phyloP scores from a whole-genome alignment of 768 basidiomycete genomes.

The Trametes villosa region DNA sequence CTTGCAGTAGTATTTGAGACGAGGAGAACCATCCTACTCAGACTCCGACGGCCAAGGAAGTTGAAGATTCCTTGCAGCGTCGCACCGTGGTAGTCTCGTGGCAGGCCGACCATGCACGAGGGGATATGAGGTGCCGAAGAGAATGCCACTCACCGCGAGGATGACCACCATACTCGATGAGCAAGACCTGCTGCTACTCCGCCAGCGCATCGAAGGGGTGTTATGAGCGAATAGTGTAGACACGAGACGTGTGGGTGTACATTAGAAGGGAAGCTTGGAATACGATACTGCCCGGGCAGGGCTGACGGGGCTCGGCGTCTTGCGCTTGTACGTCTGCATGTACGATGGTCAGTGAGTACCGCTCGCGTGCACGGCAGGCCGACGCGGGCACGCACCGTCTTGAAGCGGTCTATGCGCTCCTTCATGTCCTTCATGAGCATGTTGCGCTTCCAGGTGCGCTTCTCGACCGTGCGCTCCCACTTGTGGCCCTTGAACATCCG shows the following conservation, averaged over 20 bases:
- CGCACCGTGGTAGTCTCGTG: too few species aligned
- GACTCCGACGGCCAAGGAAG: too few species aligned
- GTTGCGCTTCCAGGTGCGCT: slow-evolving; percentile 50
- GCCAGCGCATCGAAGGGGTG: too few species aligned
- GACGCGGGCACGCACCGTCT: slow-evolving; percentile 47
- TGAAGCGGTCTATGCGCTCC: slow-evolving; percentile 67
- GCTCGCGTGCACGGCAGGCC: not conserved
- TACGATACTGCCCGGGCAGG: slow-evolving; percentile 23
- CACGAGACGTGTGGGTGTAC: not conserved
- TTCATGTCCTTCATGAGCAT: slow-evolving; percentile 73
- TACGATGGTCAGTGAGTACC: not conserved
- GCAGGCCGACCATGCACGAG: not conserved
- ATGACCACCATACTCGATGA: too few species aligned
- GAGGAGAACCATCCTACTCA: too few species aligned
- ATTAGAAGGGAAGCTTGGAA: slow-evolving; percentile 29
- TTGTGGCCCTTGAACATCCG: slow-evolving; percentile 95
- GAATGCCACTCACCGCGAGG: too few species aligned
- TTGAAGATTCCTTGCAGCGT: too few species aligned
- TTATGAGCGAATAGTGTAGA: too few species aligned
- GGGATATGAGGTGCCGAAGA: too few species aligned
- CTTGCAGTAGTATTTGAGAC: too few species aligned
- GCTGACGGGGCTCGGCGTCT: slow-evolving; percentile 26
- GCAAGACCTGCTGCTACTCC: too few species aligned
- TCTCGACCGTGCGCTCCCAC: slow-evolving; percentile 68
- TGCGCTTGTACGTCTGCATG: slow-evolving; percentile 24